Percentiles rank a stretch among this genome's conserved stretches.
Conservation (phyloP, 805 yeast genomes). For the Metschnikowia koreensis region DNA sequence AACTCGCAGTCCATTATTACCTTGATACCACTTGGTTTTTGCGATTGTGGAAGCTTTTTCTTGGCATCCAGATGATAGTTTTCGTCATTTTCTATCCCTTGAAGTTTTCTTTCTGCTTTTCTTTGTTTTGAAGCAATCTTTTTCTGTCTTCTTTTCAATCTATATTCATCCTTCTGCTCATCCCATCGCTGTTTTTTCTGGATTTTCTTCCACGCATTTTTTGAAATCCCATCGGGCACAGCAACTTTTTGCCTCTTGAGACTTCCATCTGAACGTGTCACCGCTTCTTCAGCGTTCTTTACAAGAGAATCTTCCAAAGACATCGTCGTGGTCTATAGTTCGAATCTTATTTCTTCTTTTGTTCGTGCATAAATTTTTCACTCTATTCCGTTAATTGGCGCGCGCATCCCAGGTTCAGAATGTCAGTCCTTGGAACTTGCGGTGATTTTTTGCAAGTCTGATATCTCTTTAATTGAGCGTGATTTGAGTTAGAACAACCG, state of each 20-base stretch:
- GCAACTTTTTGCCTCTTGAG: conserved; percentile 18
- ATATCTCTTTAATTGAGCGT: too few relatives aligned
- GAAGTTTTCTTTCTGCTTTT: conserved; percentile 31
- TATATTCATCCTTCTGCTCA: conserved; percentile 59
- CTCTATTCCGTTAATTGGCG: background rate
- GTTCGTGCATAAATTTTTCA: background rate
- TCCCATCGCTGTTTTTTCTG: conserved; percentile 60
- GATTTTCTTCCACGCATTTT: conserved; percentile 76
- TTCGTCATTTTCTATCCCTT: conserved; percentile 8
- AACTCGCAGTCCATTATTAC: conserved; percentile 86
- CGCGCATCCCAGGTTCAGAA: background rate
- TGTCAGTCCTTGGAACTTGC: background rate
- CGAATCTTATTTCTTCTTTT: background rate
- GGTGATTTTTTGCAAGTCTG: background rate
- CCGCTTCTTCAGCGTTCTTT: background rate
- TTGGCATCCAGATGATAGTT: conserved; percentile 25
- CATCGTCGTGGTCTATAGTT: background rate
- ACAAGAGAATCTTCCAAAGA: background rate
- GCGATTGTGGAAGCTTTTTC: conserved; percentile 42
- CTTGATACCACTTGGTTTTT: conserved; percentile 46
- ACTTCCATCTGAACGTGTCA: background rate
- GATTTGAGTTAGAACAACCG: too few relatives aligned
- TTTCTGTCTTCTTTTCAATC: conserved; percentile 55
- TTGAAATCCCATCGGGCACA: conserved; percentile 86
- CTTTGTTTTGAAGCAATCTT: conserved; percentile 25